phyloP scores from a whole-genome alignment of 1,139 yeast genomes.

The Candida sanyaensis region DNA sequence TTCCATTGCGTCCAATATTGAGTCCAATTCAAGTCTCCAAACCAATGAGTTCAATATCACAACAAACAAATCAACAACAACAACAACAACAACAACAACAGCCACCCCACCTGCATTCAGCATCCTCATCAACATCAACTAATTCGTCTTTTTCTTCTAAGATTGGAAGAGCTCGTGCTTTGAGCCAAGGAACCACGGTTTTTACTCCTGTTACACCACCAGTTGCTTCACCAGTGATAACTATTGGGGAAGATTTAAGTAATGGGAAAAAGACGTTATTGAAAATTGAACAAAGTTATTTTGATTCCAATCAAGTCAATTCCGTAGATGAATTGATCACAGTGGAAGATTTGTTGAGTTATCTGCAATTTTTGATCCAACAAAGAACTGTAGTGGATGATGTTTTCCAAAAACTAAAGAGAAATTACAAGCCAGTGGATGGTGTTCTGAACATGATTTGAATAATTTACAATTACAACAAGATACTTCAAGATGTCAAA shows the following conservation, averaged over 20 bases:
- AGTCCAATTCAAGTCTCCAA: conserved; percentile 11
- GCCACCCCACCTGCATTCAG: conserved; percentile 8
- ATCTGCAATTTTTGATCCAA: conserved; percentile 29
- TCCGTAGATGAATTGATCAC: conserved; percentile 28
- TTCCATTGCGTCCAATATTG: conserved; percentile 11
- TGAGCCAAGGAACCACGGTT: conserved; percentile 14
- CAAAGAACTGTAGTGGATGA: conserved; percentile 35
- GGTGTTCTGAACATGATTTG: conserved; percentile 49
- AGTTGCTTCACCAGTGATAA: conserved; percentile 42
- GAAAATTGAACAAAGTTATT: conserved; percentile 39
- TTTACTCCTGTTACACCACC: conserved; percentile 34
- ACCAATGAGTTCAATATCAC: conserved; percentile 2
- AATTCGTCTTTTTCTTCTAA: conserved; percentile 11
- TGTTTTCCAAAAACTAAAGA: conserved; percentile 39
- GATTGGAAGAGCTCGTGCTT: conserved; percentile 14
- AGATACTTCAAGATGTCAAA: conserved; percentile 31
- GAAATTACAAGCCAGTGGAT: conserved; percentile 39
- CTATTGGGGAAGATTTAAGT: conserved; percentile 39
- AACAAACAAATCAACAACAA: conserved; percentile 11
- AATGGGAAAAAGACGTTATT: conserved; percentile 30
- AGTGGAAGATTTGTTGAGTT: conserved; percentile 35
- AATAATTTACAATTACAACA: conserved; percentile 41
- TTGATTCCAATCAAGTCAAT: conserved; percentile 21
- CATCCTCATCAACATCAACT: conserved; percentile 15
- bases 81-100: too few species aligned